phyloP scores from a whole-genome alignment of 2,329 filamentous ascomycete species.

The Fusarium fracticaudum region DNA sequence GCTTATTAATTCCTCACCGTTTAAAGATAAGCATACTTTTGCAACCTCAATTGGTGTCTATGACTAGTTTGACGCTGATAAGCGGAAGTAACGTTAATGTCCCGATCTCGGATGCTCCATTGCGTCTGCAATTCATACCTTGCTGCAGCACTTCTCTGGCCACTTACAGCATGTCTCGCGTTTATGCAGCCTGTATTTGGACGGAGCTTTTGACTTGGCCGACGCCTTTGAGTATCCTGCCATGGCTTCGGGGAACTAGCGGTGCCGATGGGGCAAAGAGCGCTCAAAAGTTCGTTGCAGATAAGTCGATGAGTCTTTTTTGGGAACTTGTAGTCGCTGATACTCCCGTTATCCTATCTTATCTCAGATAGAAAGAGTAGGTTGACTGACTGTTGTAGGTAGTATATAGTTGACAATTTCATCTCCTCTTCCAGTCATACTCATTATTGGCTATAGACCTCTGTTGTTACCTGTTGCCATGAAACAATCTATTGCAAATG shows the following conservation, averaged over 20 bases:
- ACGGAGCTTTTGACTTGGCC: not conserved
- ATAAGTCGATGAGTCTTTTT: not conserved
- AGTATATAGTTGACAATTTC: not conserved
- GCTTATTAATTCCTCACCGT: not conserved
- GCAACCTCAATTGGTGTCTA: fast-evolving
- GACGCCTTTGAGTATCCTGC: not conserved
- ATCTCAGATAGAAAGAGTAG: not conserved
- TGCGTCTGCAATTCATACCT: not conserved
- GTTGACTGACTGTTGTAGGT: not conserved
- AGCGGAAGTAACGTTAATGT: not conserved
- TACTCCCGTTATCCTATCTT: not conserved
- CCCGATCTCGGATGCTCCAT: not conserved
- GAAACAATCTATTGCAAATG: not conserved
- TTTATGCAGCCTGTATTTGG: fast-evolving
- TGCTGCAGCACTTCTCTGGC: fast-evolving
- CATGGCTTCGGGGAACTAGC: not conserved
- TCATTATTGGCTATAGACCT: too few species aligned
- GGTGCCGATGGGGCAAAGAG: not conserved
- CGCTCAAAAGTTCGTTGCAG: not conserved
- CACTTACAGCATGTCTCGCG: not conserved
- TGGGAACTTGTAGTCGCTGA: not conserved
- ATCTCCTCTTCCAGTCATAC: not conserved
- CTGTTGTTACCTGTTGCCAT: not conserved
- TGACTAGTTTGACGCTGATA: not conserved
- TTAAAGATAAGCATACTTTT: not conserved